These are phyloP conservation scores for Sordariomycetes sp. DNA, from an alignment of 2,329 filamentous ascomycete species.

Conservation along the genomic window DNA sequence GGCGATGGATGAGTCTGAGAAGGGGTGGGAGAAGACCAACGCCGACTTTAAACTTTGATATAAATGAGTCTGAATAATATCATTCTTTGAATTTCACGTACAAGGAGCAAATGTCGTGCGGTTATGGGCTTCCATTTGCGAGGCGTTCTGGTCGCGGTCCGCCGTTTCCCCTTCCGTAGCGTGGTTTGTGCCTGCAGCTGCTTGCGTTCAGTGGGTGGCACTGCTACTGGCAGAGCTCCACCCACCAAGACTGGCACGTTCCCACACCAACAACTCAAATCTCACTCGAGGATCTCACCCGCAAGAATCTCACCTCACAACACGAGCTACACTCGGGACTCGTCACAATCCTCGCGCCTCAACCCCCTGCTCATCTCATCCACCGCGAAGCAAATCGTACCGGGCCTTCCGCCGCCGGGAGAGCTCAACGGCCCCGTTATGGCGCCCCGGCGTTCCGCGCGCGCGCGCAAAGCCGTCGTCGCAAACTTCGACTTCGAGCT, in stretches of 20 bases:
- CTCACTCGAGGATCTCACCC: not conserved
- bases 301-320: not conserved
- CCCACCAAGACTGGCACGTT: not conserved
- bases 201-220: not conserved
- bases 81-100: not conserved
- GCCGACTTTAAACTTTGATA: constrained; percentile 61
- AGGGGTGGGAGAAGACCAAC: constrained; percentile 59
- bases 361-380: not conserved
- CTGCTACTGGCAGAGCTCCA: not conserved
- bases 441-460: not conserved
- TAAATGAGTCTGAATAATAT: not conserved
- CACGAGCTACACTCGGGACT: not conserved
- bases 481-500: constrained; percentile 21
- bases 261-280: not conserved
- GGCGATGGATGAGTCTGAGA: constrained; percentile 34
- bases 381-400: not conserved
- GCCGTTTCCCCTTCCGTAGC: not conserved
- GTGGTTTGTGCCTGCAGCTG: not conserved
- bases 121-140: too few relatives aligned
- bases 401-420: not conserved
- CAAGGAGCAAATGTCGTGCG: not conserved
- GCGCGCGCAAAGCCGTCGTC: constrained; percentile 8
- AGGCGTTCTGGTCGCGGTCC: too few relatives aligned
- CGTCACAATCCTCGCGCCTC: not conserved
- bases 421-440: not conserved